phyloP scores from a whole-genome alignment of 1,284 basidiomycete genomes.

The Sporisorium iseilematis-ciliati region DNA sequence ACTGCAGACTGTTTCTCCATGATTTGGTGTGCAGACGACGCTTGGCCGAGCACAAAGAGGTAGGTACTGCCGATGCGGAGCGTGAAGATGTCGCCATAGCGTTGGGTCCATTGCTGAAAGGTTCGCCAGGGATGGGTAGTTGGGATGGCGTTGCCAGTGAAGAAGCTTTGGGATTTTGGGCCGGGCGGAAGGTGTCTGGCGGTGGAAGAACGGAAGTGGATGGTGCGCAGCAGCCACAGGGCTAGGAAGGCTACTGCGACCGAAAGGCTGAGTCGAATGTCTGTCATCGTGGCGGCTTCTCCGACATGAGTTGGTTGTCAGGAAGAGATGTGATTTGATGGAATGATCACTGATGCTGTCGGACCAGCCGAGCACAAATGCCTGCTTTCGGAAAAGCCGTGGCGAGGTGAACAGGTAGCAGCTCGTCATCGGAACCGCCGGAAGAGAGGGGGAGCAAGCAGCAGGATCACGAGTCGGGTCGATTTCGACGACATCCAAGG shows the following conservation, averaged over 20 bases:
- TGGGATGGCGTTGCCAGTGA: constrained; percentile 25
- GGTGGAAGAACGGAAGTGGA: not conserved
- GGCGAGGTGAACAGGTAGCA: no score
- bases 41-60: constrained; percentile 36
- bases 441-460: no score
- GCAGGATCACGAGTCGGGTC: no score
- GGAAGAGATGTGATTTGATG: no score
- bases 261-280: not conserved
- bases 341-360: no score
- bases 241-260: not conserved
- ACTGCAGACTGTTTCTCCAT: constrained; percentile 23
- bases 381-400: no score
- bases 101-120: constrained; percentile 35
- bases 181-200: constrained; percentile 20
- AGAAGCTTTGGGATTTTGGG: constrained; percentile 5
- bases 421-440: no score
- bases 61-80: constrained; percentile 22
- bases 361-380: no score
- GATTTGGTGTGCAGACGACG: constrained; percentile 30
- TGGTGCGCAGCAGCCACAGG: not conserved
- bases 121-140: constrained; percentile 35
- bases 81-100: constrained; percentile 42
- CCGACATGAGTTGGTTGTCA: not conserved
- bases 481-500: no score
- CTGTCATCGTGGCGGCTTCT: not conserved